phyloP scores from a whole-genome alignment of 257 asterid species.

The Ophiorrhiza pumila region DNA sequence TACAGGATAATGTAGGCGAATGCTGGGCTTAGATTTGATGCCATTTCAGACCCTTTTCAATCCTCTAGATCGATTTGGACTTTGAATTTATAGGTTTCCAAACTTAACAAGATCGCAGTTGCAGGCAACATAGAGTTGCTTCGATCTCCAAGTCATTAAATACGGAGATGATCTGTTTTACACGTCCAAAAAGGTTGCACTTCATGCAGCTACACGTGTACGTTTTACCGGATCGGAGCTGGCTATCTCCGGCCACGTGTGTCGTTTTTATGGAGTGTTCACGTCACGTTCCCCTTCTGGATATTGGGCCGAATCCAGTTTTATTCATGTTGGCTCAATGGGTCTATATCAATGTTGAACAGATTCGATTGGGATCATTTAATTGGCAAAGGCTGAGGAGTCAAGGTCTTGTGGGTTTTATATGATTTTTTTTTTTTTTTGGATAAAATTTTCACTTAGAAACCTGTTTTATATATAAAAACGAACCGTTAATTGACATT shows the following conservation, averaged over 20 bases:
- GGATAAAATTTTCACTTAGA: too few species aligned
- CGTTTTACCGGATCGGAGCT: not conserved
- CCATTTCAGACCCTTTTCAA: too few species aligned
- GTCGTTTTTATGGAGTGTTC: not conserved
- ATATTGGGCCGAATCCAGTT: not conserved
- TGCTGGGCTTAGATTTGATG: constrained; percentile 42
- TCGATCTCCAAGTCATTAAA: not conserved
- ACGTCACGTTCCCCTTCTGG: not conserved
- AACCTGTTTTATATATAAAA: too few species aligned
- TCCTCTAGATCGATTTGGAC: too few species aligned
- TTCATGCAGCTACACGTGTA: constrained; percentile 16
- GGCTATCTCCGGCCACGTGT: not conserved
- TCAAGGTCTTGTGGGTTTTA: too few species aligned
- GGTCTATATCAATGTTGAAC: too few species aligned
- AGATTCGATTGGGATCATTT: too few species aligned
- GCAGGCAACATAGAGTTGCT: too few species aligned
- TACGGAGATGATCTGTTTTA: not conserved
- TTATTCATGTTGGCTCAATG: not conserved
- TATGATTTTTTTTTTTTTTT: too few species aligned
- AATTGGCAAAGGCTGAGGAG: too few species aligned
- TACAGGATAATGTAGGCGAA: constrained; percentile 76
- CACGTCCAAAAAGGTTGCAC: constrained; percentile 5
- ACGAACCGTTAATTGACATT: too few species aligned
- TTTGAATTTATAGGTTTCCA: too few species aligned
- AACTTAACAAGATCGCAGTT: not conserved